phyloP scores from a whole-genome alignment of 179 eudicot species.

The Corrigiola litoralis region DNA sequence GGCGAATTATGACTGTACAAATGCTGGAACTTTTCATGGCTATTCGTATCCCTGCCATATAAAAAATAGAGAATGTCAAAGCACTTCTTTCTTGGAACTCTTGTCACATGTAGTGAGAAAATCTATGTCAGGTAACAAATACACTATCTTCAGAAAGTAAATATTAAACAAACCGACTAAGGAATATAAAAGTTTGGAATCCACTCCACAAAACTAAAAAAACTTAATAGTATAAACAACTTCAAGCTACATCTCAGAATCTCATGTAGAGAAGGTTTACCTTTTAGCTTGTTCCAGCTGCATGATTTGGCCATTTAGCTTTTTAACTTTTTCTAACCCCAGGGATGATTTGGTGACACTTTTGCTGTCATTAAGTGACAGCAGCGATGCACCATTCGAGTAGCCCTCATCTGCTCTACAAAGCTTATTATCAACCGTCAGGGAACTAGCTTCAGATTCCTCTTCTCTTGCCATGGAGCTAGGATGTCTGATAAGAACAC shows the following conservation, averaged over 20 bases:
- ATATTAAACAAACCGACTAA: neutral
- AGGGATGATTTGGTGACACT: constrained; percentile 25
- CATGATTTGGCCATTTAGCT: constrained; percentile 36
- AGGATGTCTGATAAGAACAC: constrained; percentile 93
- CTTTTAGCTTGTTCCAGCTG: constrained; percentile 48
- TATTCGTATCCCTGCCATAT: constrained; percentile 60
- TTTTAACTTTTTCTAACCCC: constrained; percentile 39
- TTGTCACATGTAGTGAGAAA: neutral
- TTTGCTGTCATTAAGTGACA: constrained; percentile 38
- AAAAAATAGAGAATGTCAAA: constrained; percentile 17
- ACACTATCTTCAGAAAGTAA: no score
- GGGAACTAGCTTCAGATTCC: constrained; percentile 98
- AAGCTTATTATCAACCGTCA: constrained; percentile 70
- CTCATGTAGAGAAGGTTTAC: constrained; percentile 24
- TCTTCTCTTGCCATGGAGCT: constrained; percentile 70
- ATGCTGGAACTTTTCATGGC: constrained; percentile 47
- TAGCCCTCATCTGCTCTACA: constrained; percentile 41
- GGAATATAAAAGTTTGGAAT: neutral
- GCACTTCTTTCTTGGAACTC: neutral
- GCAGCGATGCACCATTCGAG: constrained; percentile 36
- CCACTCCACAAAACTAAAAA: neutral
- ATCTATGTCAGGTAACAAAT: no score
- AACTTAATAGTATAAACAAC: neutral
- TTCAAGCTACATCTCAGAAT: neutral
- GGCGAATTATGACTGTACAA: constrained; percentile 60